Evolutionary conservation across 176 grass and related monocot species (phyloP).

Genomic region (Otatea glauca): DNA sequence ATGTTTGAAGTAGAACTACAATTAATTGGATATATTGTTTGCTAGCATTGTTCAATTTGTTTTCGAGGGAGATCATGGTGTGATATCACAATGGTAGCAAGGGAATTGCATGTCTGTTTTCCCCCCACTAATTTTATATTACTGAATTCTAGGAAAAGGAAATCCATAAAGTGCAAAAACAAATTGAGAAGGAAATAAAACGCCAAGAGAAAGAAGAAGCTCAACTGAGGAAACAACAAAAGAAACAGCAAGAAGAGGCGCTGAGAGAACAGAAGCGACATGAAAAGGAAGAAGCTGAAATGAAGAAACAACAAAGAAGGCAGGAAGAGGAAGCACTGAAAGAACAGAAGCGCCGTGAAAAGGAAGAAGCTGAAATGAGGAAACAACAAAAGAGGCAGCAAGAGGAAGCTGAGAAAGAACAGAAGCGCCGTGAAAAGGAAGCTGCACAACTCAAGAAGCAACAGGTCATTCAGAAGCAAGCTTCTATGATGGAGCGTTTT

Average conservation of each 20-base stretch:
- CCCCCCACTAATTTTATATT: neutral
- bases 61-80: neutral
- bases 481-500: conserved; percentile 85
- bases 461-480: conserved; percentile 77
- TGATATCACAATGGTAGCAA: neutral
- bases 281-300: conserved; percentile 90
- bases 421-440: conserved; percentile 82
- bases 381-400: conserved; percentile 76
- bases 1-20: conserved; percentile 32
- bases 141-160: conserved; percentile 44
- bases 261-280: conserved; percentile 74
- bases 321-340: conserved; percentile 73
- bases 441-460: conserved; percentile 76
- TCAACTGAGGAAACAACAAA: conserved; percentile 59
- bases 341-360: conserved; percentile 73
- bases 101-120: neutral
- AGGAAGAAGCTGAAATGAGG: conserved; percentile 68
- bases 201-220: conserved; percentile 72
- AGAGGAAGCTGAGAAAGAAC: conserved; percentile 83
- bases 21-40: conserved; percentile 26
- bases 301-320: conserved; percentile 76
- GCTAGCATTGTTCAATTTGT: neutral
- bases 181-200: conserved; percentile 61
- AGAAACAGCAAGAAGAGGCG: conserved; percentile 58
- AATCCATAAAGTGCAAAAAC: conserved; percentile 45